Evolutionary conservation across 2,329 filamentous ascomycete genomes (phyloP).

Genomic region (Colletotrichum eremochloae): DNA sequence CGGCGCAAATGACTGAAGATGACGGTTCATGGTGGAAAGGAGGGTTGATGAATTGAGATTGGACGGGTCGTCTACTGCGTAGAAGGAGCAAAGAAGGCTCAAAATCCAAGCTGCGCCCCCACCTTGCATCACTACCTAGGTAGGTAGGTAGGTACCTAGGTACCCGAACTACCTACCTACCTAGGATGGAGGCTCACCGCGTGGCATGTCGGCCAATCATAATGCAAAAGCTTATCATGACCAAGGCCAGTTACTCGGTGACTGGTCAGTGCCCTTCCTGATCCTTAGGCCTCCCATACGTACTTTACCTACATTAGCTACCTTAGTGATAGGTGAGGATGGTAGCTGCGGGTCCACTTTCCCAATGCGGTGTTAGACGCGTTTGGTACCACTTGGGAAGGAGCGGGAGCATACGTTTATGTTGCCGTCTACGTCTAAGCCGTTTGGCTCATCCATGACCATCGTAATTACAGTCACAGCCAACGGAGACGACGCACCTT

Average conservation of each 20-base stretch:
- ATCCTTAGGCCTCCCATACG: slow-evolving; percentile 25
- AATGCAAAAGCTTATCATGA: slow-evolving; percentile 29
- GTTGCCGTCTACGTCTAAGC: slow-evolving; percentile 13
- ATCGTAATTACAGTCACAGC: not conserved
- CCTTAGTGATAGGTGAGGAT: slow-evolving; percentile 10
- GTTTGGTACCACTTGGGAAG: slow-evolving; percentile 14
- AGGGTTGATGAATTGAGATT: slow-evolving; percentile 3
- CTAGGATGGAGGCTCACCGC: not conserved
- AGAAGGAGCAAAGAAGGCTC: slow-evolving; percentile 37
- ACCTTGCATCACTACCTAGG: not conserved
- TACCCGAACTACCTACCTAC: not conserved
- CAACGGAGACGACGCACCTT: not conserved
- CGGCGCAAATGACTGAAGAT: not conserved
- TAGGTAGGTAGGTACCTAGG: not conserved
- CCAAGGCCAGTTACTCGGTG: slow-evolving; percentile 32
- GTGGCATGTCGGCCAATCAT: slow-evolving; percentile 32
- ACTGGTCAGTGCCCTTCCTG: slow-evolving; percentile 19
- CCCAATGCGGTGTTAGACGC: slow-evolving; percentile 18
- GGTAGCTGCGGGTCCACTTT: slow-evolving; percentile 32
- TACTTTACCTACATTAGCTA: not conserved
- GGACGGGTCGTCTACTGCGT: slow-evolving; percentile 4
- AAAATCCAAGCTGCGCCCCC: slow-evolving; percentile 27
- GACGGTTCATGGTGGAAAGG: not conserved
- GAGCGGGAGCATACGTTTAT: not conserved
- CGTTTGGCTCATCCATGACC: not conserved